Evolutionary conservation across 306 rosid species (phyloP), one percentile per base, ranked within the genome.

Genomic region (Dicorynia guianensis): DNA sequence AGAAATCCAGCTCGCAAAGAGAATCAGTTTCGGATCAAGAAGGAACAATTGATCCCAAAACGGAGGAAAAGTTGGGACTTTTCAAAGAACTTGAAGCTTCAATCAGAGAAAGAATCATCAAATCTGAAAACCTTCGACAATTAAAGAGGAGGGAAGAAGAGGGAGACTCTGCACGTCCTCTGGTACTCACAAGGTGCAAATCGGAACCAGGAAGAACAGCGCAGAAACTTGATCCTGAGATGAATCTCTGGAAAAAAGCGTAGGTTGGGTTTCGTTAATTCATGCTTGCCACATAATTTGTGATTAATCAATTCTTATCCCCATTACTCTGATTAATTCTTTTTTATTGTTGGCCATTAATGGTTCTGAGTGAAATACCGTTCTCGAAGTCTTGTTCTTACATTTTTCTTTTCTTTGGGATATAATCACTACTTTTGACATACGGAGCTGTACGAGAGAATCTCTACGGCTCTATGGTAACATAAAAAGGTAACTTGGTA

Each of bases 111-210:
- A 81, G 75, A 79, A 71, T 76, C 18, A 54, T 49, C 5, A 78
- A 83, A 64, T 75, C 89, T 14, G 81, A 83, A 40, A 67, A 53
- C 8, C 55, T 19, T 15, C 53, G 67, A 50, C 80, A 76, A 49
- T 35, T 46, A 42, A 72, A 59, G 57, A 77, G 40, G 69, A 76
- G 59, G 49, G 83, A 78, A 64, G 74, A 43, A 12, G 53, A 52
- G 5, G 82, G 57, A 17, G 81, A 77, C 52, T 61, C 61, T 12
- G 80, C 46, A 3, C 72, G 70, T 30, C 90, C 89, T 20, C 46
- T 84, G 38, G 84, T 84, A 12, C 91, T 91, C 12, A 93, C 90
- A 3, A 83, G 97, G 87, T 88, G 98, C 82, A 91, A 91, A 82
- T 91, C 98, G 18, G 96, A 89, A 66, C 96, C 94, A 11, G 84